A percentile compares a stretch with the other conserved stretches of the same genome.
Conservation (phyloP, 192 early-diverging fungal genomes). For the Rhizoclosmatium globosum region DNA sequence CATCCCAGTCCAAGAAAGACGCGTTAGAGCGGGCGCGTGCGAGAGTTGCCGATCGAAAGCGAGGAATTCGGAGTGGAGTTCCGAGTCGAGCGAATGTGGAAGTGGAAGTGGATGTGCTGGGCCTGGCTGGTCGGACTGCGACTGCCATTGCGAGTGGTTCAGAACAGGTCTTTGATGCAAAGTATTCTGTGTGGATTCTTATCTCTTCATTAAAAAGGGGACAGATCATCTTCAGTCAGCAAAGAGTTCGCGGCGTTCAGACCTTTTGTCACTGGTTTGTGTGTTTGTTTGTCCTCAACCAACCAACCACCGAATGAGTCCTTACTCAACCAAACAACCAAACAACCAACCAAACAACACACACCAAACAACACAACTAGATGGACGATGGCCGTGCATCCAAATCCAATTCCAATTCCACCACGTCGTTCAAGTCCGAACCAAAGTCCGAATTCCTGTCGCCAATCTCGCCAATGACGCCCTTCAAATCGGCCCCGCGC, state of each 20-base stretch:
- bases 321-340: not conserved
- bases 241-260: slow-evolving; percentile 10
- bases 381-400: no score
- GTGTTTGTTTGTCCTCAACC: not conserved
- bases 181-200: not conserved
- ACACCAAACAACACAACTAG: no score
- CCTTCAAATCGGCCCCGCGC: not conserved
- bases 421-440: no score
- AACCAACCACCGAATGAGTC: not conserved
- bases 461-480: not conserved
- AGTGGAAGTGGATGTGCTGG: not conserved
- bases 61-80: no score
- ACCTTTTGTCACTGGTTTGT: slow-evolving; percentile 15
- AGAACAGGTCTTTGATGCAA: not conserved
- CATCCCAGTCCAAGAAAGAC: no score
- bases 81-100: no score
- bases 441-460: not conserved
- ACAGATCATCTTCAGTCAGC: not conserved
- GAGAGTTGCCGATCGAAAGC: no score
- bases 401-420: no score
- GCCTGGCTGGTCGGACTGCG: not conserved
- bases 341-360: no score
- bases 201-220: not conserved
- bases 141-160: not conserved
- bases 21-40: no score